Evolutionary conservation across 2,329 filamentous ascomycete species (phyloP).

Genomic region (Aureobasidium sp.): DNA sequence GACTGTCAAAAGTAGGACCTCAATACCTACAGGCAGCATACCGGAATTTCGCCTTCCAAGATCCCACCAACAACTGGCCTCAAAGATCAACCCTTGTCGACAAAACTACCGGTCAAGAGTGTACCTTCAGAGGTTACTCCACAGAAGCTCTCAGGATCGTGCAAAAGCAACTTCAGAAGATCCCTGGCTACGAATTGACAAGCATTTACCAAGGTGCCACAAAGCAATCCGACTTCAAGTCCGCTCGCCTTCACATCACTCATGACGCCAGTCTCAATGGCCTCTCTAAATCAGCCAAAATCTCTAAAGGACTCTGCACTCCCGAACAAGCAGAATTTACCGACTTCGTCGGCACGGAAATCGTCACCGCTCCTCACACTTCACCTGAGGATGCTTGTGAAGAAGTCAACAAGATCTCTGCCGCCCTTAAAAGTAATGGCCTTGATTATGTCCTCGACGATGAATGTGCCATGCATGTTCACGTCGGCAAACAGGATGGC

Average conservation of each 20-base stretch:
- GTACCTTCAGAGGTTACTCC: background rate
- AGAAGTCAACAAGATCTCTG: background rate
- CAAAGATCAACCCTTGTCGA: background rate
- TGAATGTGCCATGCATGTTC: constrained; percentile 23
- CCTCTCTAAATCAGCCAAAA: background rate
- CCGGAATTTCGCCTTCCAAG: background rate
- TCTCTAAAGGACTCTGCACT: background rate
- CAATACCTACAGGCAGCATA: background rate
- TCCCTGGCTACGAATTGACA: background rate
- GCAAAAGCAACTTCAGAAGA: background rate
- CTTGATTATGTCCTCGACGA: constrained; percentile 16
- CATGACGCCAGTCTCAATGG: constrained; percentile 5
- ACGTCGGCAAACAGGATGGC: constrained; percentile 21
- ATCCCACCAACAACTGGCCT: background rate
- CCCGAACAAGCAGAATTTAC: background rate
- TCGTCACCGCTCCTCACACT: constrained; percentile 4
- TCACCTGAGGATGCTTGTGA: background rate
- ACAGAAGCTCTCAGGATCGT: background rate
- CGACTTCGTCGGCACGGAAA: constrained; percentile 4
- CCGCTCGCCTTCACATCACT: background rate
- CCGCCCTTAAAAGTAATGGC: background rate
- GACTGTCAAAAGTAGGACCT: background rate
- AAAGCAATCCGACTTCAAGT: background rate
- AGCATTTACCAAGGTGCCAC: background rate
- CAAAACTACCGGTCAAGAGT: background rate